These are phyloP conservation scores for Hypoxylon sp. DNA, from an alignment of 2,329 filamentous ascomycete species.

Conservation along the genomic window DNA sequence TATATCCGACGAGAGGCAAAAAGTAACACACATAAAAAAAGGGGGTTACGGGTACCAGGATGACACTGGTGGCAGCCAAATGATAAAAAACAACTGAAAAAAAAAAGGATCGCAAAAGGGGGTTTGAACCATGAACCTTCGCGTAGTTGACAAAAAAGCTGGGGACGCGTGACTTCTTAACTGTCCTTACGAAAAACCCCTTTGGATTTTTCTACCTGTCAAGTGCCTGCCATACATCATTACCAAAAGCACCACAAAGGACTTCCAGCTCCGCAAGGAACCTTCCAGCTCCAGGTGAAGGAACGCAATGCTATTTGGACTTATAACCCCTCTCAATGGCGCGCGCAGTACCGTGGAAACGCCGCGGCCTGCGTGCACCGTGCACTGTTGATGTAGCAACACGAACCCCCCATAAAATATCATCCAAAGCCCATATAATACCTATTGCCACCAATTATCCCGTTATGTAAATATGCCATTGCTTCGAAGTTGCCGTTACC, in stretches of 20 bases:
- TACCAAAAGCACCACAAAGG: no score
- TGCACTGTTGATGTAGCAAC: background rate
- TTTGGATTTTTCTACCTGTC: background rate
- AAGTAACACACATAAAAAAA: background rate
- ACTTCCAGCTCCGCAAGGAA: no score
- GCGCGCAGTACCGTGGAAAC: background rate
- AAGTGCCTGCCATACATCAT: no score
- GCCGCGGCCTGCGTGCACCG: background rate
- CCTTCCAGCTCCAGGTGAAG: background rate
- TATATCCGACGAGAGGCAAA: background rate
- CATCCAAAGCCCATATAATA: background rate
- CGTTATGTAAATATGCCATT: background rate
- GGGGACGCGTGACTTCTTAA: conserved; percentile 10
- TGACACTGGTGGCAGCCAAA: background rate
- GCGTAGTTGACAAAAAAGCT: conserved; percentile 5
- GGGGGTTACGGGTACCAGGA: background rate
- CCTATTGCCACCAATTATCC: background rate
- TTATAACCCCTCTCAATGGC: background rate
- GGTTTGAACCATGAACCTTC: background rate
- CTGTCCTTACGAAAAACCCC: conserved; percentile 2
- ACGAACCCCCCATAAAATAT: background rate
- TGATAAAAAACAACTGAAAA: background rate
- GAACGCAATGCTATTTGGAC: background rate
- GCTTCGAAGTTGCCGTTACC: background rate
- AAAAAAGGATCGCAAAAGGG: conserved; percentile 2